These are phyloP conservation scores for Phtheirospermum japonicum DNA, from an alignment of 257 asterid genomes.

Conservation along the genomic window DNA sequence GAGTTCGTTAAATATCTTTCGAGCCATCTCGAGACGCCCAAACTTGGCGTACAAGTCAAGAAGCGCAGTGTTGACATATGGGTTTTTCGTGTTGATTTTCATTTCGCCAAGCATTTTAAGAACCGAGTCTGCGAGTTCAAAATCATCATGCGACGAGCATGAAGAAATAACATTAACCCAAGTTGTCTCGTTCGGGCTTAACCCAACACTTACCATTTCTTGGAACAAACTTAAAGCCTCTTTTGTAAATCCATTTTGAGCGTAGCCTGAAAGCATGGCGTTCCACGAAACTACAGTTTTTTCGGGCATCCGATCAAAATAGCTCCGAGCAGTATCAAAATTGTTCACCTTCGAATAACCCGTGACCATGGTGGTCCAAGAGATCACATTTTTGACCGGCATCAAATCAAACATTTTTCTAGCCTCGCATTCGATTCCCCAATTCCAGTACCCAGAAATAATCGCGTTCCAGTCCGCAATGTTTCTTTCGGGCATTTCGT, in stretches of 20 bases:
- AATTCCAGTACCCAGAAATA: constrained; percentile 68
- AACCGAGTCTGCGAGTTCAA: constrained; percentile 40
- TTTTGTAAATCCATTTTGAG: constrained; percentile 49
- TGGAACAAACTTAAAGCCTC: constrained; percentile 51
- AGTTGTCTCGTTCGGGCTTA: constrained; percentile 56
- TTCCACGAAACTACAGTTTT: constrained; percentile 70
- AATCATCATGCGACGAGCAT: constrained; percentile 53
- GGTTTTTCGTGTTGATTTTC: constrained; percentile 30
- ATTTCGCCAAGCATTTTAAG: constrained; percentile 40
- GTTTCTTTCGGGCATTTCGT: constrained; percentile 51
- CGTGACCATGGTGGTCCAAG: constrained; percentile 77
- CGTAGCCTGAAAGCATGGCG: constrained; percentile 73
- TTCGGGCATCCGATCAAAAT: constrained; percentile 59
- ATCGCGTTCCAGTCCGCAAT: constrained; percentile 65
- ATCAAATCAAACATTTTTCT: constrained; percentile 47
- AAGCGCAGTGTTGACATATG: constrained; percentile 56
- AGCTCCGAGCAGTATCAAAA: constrained; percentile 52
- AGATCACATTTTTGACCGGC: constrained; percentile 55
- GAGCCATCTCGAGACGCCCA: constrained; percentile 58
- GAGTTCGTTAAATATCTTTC: constrained; percentile 51
- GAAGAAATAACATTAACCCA: constrained; percentile 62
- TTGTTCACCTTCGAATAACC: constrained; percentile 60
- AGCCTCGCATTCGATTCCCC: constrained; percentile 54
- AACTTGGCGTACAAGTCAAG: constrained; percentile 74
- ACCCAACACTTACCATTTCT: constrained; percentile 51